These are phyloP conservation scores for Singerocomus inundabilis DNA, from an alignment of 1,284 basidiomycete genomes.

Conservation along the genomic window DNA sequence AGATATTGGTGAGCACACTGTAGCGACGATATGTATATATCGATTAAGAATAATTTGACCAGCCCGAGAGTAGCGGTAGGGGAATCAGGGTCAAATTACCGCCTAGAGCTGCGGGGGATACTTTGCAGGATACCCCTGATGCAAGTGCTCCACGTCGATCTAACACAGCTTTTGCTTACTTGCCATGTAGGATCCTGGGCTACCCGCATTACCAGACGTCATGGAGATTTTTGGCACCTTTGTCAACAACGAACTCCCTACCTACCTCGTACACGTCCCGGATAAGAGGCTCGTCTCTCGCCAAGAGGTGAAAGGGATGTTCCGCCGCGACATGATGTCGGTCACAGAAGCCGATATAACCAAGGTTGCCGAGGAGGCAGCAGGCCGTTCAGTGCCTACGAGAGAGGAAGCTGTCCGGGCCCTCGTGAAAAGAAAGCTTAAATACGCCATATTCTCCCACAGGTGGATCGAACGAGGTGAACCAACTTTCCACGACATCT, in stretches of 20 bases:
- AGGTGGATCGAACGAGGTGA: constrained; percentile 63
- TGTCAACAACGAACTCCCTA: constrained; percentile 33
- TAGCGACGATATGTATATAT: not conserved
- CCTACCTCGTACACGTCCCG: constrained; percentile 30
- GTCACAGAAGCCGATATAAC: constrained; percentile 29
- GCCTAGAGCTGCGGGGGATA: constrained; percentile 15
- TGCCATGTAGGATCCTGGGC: constrained; percentile 16
- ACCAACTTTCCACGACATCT: constrained; percentile 53
- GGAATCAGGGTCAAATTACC: constrained; percentile 30
- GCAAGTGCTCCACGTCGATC: constrained; percentile 4
- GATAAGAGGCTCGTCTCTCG: constrained; percentile 31
- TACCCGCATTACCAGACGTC: constrained; percentile 22
- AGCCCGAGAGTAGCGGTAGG: constrained; percentile 29
- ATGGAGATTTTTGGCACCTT: constrained; percentile 22
- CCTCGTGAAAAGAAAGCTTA: constrained; percentile 48
- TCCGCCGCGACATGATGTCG: constrained; percentile 24
- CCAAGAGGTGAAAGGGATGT: constrained; percentile 32
- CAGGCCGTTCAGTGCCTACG: constrained; percentile 43
- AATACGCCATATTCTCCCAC: constrained; percentile 54
- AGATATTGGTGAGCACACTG: constrained; percentile 23
- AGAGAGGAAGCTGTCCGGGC: constrained; percentile 29
- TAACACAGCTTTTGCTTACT: constrained; percentile 2
- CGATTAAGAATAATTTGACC: not conserved
- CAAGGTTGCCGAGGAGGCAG: constrained; percentile 31
- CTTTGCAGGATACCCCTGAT: constrained; percentile 6